Evolutionary conservation across 2,329 filamentous ascomycete species (phyloP), one percentile per base, ranked within the genome.

Genomic region (Tothia fuscella): DNA sequence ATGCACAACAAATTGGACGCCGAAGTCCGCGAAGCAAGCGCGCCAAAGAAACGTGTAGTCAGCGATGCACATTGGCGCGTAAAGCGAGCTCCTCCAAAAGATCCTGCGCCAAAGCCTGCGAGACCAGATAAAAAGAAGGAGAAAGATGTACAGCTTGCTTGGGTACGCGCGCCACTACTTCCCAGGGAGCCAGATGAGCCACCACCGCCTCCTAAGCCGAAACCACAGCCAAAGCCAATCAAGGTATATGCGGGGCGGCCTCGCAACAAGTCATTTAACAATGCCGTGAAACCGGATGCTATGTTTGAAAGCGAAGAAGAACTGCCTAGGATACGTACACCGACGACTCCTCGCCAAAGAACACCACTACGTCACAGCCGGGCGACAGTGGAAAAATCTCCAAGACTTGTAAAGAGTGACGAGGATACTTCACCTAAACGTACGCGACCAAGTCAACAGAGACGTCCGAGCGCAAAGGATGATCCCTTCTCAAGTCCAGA

Each of bases 11-110:
- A 63, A 43, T 52, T 66, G 34, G 58, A 66, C 38, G 56, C 61
- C 10, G 66, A 70, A 6, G 59, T 58, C 46, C 66, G 56, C 55
- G 65, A 62, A 51, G 69, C 62, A 56, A 76, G 68, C 38, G 76
- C 84, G 34, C 89, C 89, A 13, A 87, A 85, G 63, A 95, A 93
- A 69, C 77, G 88, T 48, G 85, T 96, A 41, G 77, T 95, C 47
- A 95, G 88, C 57, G 89, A 96, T 63, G 82, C 83, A 42, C 84
- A 94, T 62, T 96, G 89, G 83, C 58, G 59, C 44, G 76, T 76
- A 62, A 79, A 77, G 54, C 52, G 17, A 24, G 29, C 31, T 28
- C 25, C 32, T 19, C 40, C 17, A 35, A 47, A 47, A 32, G 41
- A 21, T 29, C 21, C 46, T 19, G 22, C 36, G 6, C 26, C 19